These are phyloP conservation scores for Candida morakotiae DNA, from an alignment of 805 yeast genomes.

Conservation along the genomic window DNA sequence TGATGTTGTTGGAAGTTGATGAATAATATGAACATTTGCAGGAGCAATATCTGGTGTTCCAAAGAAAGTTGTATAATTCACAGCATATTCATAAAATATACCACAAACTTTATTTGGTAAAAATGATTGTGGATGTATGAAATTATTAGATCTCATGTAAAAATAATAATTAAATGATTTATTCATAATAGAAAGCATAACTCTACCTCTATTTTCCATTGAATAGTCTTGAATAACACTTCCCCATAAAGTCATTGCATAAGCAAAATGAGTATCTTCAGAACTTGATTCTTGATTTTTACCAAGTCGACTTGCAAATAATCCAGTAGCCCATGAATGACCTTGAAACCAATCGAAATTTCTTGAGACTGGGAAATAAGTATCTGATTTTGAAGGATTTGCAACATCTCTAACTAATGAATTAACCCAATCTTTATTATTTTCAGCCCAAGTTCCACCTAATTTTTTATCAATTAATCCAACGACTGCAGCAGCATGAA, in stretches of 20 bases:
- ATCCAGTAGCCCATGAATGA: conserved; percentile 76
- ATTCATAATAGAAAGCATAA: conserved; percentile 59
- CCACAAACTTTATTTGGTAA: conserved; percentile 67
- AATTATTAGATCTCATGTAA: conserved; percentile 48
- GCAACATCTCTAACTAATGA: conserved; percentile 64
- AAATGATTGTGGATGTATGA: conserved; percentile 48
- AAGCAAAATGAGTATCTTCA: conserved; percentile 69
- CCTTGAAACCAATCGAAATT: conserved; percentile 75
- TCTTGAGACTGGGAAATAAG: conserved; percentile 63
- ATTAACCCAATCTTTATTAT: conserved; percentile 53
- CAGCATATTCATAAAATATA: conserved; percentile 65
- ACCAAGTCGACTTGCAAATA: conserved; percentile 67
- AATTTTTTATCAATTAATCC: conserved; percentile 55
- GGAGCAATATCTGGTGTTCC: conserved; percentile 39
- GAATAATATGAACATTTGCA: conserved; percentile 74
- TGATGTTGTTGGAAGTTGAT: conserved; percentile 71
- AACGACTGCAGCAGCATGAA: conserved; percentile 78
- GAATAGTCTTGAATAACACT: conserved; percentile 51
- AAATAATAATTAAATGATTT: conserved; percentile 53
- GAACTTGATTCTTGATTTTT: conserved; percentile 71
- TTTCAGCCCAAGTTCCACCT: conserved; percentile 53
- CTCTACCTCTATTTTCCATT: conserved; percentile 54
- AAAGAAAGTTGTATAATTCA: conserved; percentile 70
- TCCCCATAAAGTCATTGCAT: conserved; percentile 69
- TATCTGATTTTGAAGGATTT: conserved; percentile 53